Evolutionary conservation across 371 early-diverging fungal genomes (phyloP).

Genomic region (Mortierella sp.): DNA sequence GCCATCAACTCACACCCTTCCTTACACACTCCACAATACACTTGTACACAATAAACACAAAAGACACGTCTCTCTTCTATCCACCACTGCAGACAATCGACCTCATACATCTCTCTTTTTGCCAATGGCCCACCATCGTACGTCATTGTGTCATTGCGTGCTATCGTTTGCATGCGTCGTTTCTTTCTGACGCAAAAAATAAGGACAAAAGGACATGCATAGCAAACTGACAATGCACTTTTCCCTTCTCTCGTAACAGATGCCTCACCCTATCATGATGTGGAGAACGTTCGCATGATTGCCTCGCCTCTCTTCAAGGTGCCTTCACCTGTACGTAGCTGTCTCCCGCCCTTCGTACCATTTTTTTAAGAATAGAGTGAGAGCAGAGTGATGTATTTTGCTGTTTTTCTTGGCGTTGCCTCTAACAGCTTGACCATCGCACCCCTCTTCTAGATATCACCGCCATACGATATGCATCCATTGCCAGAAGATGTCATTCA

Average conservation of each 20-base stretch:
- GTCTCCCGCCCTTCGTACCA: neutral
- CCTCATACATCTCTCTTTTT: neutral
- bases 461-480: slow-evolving; percentile 42
- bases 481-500: slow-evolving; percentile 39
- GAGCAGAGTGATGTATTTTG: neutral
- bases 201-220: neutral
- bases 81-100: neutral
- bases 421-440: neutral
- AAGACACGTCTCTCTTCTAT: neutral
- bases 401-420: neutral
- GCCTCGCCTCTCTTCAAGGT: slow-evolving; percentile 48
- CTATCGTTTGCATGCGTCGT: neutral
- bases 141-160: slow-evolving; percentile 4
- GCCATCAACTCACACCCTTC: neutral
- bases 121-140: slow-evolving; percentile 49
- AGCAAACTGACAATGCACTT: neutral
- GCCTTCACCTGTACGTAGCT: slow-evolving; percentile 32
- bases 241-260: slow-evolving; percentile 11
- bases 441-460: slow-evolving; percentile 35
- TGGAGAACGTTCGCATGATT: slow-evolving; percentile 52
- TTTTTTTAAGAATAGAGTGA: neutral
- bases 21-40: neutral
- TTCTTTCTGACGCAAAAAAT: neutral
- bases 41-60: neutral
- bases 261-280: slow-evolving; percentile 54